Percentiles rank a stretch among this genome's conserved stretches.
phyloP scores from a whole-genome alignment of 2,329 filamentous ascomycete genomes.

The Teratosphaeria destructans region DNA sequence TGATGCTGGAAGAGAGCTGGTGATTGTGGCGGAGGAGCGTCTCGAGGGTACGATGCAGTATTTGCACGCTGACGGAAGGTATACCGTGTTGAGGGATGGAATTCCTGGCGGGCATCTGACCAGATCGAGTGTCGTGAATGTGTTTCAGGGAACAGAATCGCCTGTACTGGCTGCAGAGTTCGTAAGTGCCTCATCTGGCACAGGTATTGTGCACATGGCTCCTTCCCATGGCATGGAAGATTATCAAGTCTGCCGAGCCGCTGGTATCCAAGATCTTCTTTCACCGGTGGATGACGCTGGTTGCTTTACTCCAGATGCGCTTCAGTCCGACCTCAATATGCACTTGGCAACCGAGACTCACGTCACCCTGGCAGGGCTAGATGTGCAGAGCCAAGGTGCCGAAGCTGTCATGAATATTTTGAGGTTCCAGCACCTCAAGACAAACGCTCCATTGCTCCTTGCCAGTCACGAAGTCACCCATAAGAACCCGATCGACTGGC shows the following conservation, averaged over 20 bases:
- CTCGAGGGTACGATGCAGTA: slow-evolving; percentile 47
- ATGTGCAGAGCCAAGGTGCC: slow-evolving; percentile 61
- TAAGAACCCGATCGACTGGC: slow-evolving; percentile 98
- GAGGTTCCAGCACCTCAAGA: slow-evolving; percentile 24
- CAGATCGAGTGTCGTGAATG: slow-evolving; percentile 16
- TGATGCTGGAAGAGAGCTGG: slow-evolving; percentile 24
- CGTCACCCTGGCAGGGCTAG: slow-evolving; percentile 51
- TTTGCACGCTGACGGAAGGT: slow-evolving; percentile 37
- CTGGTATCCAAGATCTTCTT: slow-evolving; percentile 58
- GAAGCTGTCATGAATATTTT: slow-evolving; percentile 61
- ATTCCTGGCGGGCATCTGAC: not conserved
- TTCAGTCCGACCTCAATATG: slow-evolving; percentile 47
- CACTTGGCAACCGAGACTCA: not conserved
- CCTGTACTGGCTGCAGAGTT: slow-evolving; percentile 73
- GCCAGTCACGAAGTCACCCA: slow-evolving; percentile 63
- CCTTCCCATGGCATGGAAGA: slow-evolving; percentile 96
- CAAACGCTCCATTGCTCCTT: slow-evolving; percentile 38
- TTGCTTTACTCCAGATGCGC: slow-evolving; percentile 67
- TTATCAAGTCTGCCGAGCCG: slow-evolving; percentile 66
- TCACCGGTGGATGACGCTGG: slow-evolving; percentile 79
- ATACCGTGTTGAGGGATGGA: not conserved
- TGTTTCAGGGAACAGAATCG: slow-evolving; percentile 40
- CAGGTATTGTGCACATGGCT: slow-evolving; percentile 87
- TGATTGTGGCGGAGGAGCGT: slow-evolving; percentile 63
- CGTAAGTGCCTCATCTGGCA: slow-evolving; percentile 81